phyloP scores from a whole-genome alignment of 23 red algal genomes.

The Pyropia yezoensis region DNA sequence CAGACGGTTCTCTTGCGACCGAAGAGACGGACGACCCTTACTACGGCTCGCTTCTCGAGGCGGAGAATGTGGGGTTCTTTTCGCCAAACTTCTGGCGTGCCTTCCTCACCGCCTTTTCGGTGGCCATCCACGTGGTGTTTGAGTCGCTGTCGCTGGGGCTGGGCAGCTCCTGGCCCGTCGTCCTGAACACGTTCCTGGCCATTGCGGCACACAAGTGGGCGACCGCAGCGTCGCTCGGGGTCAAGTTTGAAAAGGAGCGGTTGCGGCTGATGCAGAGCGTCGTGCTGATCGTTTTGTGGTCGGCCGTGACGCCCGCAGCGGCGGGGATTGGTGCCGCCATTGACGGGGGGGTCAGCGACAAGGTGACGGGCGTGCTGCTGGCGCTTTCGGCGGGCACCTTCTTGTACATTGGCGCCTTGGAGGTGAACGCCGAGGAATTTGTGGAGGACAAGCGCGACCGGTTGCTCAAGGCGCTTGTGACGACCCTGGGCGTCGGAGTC shows the following conservation, averaged over 20 bases:
- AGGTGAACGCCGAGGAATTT: conserved; percentile 8
- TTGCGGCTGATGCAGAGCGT: conserved; percentile 13
- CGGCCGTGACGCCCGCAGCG: conserved; percentile 12
- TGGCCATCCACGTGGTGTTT: conserved; percentile 23
- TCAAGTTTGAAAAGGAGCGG: conserved; percentile 10
- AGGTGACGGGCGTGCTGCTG: conserved; percentile 33
- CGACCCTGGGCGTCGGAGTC: conserved; percentile 15
- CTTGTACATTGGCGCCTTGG: conserved; percentile 31
- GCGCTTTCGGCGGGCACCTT: conserved; percentile 31
- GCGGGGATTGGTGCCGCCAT: conserved; percentile 26
- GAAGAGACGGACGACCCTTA: too few relatives aligned
- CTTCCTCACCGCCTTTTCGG: background rate
- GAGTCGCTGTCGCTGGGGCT: conserved; percentile 39
- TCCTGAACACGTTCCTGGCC: conserved; percentile 45
- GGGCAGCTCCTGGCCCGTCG: background rate
- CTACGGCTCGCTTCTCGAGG: too few relatives aligned
- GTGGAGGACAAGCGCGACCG: background rate
- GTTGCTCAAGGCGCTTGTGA: conserved; percentile 9
- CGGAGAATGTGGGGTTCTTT: too few relatives aligned
- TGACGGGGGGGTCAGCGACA: background rate
- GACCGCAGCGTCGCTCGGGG: conserved; percentile 14
- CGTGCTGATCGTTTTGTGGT: conserved; percentile 20
- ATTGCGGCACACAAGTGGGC: conserved; percentile 26
- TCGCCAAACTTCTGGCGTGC: too few relatives aligned
- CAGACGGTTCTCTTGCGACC: too few relatives aligned